These are phyloP conservation scores for Leonotis leonurus DNA, from an alignment of 257 asterid genomes.

Conservation along the genomic window DNA sequence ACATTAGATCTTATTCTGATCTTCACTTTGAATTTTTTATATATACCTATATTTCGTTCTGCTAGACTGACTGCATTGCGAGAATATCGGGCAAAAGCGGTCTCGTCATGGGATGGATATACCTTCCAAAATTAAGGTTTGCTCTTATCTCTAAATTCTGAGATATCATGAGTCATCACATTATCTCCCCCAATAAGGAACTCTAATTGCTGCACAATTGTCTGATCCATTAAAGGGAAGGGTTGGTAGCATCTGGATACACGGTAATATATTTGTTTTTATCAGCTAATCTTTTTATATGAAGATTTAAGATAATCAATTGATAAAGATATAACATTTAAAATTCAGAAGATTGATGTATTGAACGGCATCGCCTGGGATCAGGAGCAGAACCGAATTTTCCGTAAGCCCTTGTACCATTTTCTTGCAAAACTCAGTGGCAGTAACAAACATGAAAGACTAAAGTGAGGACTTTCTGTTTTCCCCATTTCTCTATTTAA, in stretches of 20 bases:
- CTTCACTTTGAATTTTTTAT: neutral
- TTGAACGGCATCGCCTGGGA: constrained; percentile 98
- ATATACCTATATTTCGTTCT: neutral
- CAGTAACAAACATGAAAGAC: neutral
- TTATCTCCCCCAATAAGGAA: neutral
- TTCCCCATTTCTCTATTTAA: neutral
- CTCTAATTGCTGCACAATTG: neutral
- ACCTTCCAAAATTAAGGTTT: constrained; percentile 67
- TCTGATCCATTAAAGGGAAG: constrained; percentile 39
- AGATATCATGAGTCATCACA: neutral
- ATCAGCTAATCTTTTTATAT: neutral
- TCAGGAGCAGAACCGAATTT: constrained; percentile 42
- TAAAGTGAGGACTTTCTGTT: neutral
- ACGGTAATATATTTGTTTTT: constrained; percentile 29
- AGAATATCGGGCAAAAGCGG: constrained; percentile 69
- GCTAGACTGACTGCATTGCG: constrained; percentile 90
- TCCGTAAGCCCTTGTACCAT: constrained; percentile 43
- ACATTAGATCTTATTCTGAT: neutral
- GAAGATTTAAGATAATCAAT: no score
- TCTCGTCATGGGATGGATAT: constrained; percentile 71
- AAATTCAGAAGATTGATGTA: constrained; percentile 61
- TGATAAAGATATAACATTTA: neutral
- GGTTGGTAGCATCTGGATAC: constrained; percentile 40
- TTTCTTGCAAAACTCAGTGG: neutral
- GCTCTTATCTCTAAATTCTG: constrained; percentile 4